Evolutionary conservation across 345 rosid genomes (phyloP).

Genomic region (Draba incana): DNA sequence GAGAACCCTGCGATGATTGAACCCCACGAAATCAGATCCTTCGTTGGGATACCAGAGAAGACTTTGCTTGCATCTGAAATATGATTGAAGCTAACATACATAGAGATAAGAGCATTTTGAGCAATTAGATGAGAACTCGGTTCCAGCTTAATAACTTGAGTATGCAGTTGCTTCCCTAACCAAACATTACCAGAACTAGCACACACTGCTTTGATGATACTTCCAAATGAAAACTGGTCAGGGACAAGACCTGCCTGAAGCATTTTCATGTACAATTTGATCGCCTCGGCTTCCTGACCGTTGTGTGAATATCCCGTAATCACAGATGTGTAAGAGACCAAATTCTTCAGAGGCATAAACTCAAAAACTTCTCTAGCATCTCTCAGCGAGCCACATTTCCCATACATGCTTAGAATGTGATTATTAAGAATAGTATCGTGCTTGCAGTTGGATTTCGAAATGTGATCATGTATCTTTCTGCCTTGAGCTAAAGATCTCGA

Average conservation of each 20-base stretch:
- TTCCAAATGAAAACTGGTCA: constrained; percentile 59
- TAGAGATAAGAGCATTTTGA: constrained; percentile 64
- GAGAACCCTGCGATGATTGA: constrained; percentile 60
- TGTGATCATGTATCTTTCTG: constrained; percentile 59
- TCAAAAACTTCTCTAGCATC: constrained; percentile 71
- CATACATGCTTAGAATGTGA: constrained; percentile 68
- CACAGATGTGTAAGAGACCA: constrained; percentile 83
- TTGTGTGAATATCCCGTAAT: constrained; percentile 80
- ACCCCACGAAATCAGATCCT: constrained; percentile 73
- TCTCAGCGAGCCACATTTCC: constrained; percentile 69
- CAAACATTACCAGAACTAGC: constrained; percentile 42
- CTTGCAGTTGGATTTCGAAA: constrained; percentile 46
- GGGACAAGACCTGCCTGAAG: constrained; percentile 49
- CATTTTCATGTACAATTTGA: constrained; percentile 52
- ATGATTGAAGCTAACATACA: constrained; percentile 56
- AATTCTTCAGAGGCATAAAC: constrained; percentile 63
- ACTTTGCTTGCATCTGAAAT: constrained; percentile 53
- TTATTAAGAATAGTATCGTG: constrained; percentile 57
- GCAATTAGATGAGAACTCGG: constrained; percentile 47
- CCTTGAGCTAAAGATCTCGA: constrained; percentile 54
- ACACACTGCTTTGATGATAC: constrained; percentile 57
- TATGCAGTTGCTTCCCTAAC: constrained; percentile 63
- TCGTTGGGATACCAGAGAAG: constrained; percentile 45
- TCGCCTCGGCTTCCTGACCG: constrained; percentile 49
- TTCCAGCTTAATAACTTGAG: constrained; percentile 55